Base-by-base conservation (phyloP, 129 eudicot genomes). In the Smallanthus sonchifolius region DNA sequence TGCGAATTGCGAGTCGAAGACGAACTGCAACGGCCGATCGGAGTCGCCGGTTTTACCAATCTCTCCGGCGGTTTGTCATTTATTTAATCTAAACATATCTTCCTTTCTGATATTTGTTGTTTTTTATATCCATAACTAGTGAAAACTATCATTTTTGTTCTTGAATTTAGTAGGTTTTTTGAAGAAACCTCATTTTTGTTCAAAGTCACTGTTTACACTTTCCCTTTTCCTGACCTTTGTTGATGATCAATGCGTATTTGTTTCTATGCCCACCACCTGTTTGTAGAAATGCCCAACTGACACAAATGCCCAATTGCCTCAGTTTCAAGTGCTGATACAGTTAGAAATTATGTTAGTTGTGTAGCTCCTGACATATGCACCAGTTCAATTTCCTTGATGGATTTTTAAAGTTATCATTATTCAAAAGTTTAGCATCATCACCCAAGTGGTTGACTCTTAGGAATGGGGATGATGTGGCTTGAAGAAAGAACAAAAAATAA, bases 261-360 rank as follows among this genome's bases (percentile, higher is more conserved):
- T 64, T 54, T 54, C 42, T 19, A 14, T 73, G 79, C 75, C 10
- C 79, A 74, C 70, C 75, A 57, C 13, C 10, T 80, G 80, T 80
- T 80, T 74, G 83, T 73, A 38, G 30, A 80, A 74, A 74, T 66
- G 83, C 75, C 60, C 35, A 80, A 44, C 15, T 57, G 4, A 73
- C 11, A 34, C 73, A 67, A 63, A 49, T 34, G 32, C 9, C 39
- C 73, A 28, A 72, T 10, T 38, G 65, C 39, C 9, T 69, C 1
- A 7, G 65, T 65, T 65, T 43, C 55, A 2, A 63, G 24, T 63
- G 44, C 20, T 16, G 2, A 15, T 65, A 17, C 38, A 20, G 20
- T 43, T 65, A 65, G 36, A 39, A 65, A 39, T 16, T 65, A 20
- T 65, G 14, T 65, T 38, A 16, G 49, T 38, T 65, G 17, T 65